A percentile compares a stretch with the other conserved stretches of the same genome.
These are phyloP conservation scores for Dianthus caryophyllus DNA, from an alignment of 148 eudicot species.

Conservation along the genomic window DNA sequence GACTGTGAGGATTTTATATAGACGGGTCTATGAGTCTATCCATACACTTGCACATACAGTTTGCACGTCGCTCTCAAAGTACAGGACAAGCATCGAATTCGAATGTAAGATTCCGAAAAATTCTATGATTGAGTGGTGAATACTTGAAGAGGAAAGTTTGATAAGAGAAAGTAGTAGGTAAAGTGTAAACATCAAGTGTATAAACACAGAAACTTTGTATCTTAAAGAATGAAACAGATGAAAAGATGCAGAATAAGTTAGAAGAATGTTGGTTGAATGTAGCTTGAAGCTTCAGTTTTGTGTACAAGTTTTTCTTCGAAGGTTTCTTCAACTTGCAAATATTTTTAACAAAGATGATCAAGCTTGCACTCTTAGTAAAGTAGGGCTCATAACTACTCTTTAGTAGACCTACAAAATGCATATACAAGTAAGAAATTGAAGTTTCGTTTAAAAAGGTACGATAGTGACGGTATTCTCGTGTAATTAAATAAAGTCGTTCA, in stretches of 20 bases:
- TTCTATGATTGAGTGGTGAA: not conserved
- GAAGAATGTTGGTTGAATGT: slow-evolving; percentile 6
- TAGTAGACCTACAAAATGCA: not conserved
- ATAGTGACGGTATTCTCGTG: too few relatives aligned
- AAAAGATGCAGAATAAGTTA: slow-evolving; percentile 9
- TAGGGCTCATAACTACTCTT: slow-evolving; percentile 5
- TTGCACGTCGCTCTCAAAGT: slow-evolving; percentile 3
- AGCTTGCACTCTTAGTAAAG: slow-evolving; percentile 27
- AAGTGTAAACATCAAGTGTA: slow-evolving; percentile 19
- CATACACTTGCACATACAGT: too few relatives aligned
- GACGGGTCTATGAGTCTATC: slow-evolving; percentile 6
- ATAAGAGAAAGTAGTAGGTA: slow-evolving; percentile 23
- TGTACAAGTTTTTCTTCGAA: slow-evolving; percentile 19
- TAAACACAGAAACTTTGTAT: slow-evolving; percentile 17
- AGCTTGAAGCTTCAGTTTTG: slow-evolving; percentile 23
- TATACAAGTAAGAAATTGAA: not conserved
- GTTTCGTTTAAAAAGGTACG: too few relatives aligned
- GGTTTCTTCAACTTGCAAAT: slow-evolving; percentile 12
- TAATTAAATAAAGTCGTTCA: too few relatives aligned
- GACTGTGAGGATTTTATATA: too few relatives aligned
- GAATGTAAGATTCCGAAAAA: slow-evolving; percentile 6
- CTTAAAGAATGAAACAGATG: slow-evolving; percentile 17
- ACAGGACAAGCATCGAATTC: not conserved
- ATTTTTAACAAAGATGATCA: not conserved
- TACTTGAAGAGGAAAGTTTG: slow-evolving; percentile 16